Percentiles rank a stretch among this genome's conserved stretches.
Evolutionary conservation across 179 eudicot species (phyloP).

Genomic region (Carnegiea gigantea): DNA sequence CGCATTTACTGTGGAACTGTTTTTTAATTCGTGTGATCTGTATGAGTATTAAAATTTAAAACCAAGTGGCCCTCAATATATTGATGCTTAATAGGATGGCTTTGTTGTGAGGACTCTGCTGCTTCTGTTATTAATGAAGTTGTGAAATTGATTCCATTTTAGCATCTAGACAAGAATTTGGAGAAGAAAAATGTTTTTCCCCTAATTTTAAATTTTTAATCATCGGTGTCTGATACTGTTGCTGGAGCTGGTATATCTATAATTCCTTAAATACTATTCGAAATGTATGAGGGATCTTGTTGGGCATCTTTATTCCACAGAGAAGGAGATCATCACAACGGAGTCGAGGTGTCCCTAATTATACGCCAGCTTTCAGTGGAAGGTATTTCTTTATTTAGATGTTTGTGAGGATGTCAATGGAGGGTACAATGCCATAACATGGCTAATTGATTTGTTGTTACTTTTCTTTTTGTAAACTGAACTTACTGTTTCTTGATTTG

Average conservation of each 20-base stretch:
- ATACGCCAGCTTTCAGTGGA: conserved; percentile 39
- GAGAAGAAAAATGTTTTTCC: not conserved
- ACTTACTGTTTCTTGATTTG: conserved; percentile 4
- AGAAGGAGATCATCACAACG: conserved; percentile 51
- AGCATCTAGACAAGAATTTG: not conserved
- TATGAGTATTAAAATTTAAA: not conserved
- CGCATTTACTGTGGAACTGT: not conserved
- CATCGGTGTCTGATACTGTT: not conserved
- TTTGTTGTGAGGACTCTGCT: not conserved
- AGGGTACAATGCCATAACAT: not conserved
- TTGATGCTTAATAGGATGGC: not conserved
- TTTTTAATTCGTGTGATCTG: not conserved
- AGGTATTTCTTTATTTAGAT: conserved; percentile 42
- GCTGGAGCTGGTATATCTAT: conserved; percentile 2
- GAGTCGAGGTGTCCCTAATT: conserved; percentile 40
- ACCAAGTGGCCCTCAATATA: not conserved
- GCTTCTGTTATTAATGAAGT: not conserved
- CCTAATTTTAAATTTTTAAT: not conserved
- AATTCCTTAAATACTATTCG: not conserved
- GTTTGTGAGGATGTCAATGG: not conserved
- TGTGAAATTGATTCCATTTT: not conserved
- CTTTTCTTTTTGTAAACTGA: not conserved
- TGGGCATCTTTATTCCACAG: conserved; percentile 39
- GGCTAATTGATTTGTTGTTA: not conserved
- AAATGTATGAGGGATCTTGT: not conserved